phyloP scores from a whole-genome alignment of 805 yeast genomes.

The Kuraishia piskuri region DNA sequence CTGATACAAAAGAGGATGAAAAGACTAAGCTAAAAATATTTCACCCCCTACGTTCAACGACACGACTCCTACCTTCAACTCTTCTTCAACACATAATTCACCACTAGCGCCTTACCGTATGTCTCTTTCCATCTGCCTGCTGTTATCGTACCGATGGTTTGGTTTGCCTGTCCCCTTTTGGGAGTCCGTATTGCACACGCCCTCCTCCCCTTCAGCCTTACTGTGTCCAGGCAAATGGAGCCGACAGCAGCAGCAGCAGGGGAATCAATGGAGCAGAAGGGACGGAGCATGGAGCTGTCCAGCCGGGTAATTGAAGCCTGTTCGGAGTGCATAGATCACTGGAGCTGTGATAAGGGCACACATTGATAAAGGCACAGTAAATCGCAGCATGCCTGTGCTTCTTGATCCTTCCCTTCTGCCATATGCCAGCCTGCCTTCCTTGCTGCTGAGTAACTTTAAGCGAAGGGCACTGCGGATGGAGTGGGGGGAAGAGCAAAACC shows the following conservation, averaged over 20 bases:
- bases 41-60: no score
- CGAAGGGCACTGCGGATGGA: background rate
- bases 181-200: background rate
- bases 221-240: background rate
- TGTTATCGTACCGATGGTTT: background rate
- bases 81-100: no score
- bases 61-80: no score
- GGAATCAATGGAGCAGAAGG: background rate
- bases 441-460: background rate
- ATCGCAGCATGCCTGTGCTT: background rate
- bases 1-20: background rate
- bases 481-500: background rate
- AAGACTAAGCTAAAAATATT: no score
- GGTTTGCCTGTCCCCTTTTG: background rate
- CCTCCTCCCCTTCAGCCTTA: background rate
- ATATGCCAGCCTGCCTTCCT: background rate
- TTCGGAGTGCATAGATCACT: background rate
- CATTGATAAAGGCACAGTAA: background rate
- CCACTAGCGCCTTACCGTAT: background rate
- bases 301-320: background rate
- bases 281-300: background rate
- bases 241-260: background rate
- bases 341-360: background rate
- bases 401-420: background rate
- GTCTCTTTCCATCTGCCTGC: background rate